Conservation (phyloP, 192 early-diverging fungal genomes). For the Backusella australiensis region DNA sequence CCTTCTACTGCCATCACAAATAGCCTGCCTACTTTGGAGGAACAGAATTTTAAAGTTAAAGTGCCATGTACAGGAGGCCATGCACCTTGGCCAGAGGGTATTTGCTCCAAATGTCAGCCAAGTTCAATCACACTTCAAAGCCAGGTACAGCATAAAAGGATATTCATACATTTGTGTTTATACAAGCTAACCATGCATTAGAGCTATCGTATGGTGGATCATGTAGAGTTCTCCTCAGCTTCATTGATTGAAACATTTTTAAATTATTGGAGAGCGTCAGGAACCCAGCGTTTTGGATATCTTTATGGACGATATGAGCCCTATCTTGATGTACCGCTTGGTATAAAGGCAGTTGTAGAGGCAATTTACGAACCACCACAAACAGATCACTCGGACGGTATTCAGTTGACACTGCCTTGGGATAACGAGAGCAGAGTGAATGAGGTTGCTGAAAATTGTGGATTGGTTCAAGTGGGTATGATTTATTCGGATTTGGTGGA, state of each 20-base stretch:
- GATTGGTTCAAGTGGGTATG: constrained; percentile 78
- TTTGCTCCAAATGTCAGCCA: constrained; percentile 98
- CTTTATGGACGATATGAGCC: constrained; percentile 91
- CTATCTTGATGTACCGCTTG: constrained; percentile 89
- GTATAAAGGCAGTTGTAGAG: constrained; percentile 94
- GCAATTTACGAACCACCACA: constrained; percentile 95
- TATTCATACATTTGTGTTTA: too few relatives aligned
- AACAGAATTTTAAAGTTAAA: constrained; percentile 77
- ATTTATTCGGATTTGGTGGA: constrained; percentile 92
- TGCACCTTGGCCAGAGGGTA: constrained; percentile 88
- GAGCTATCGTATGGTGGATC: constrained; percentile 93
- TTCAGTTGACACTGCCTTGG: constrained; percentile 58
- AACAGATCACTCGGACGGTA: constrained; percentile 69
- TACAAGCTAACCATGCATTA: constrained; percentile 14
- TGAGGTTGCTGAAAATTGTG: constrained; percentile 63
- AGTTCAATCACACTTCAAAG: constrained; percentile 85
- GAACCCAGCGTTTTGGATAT: constrained; percentile 91
- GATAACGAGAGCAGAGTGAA: constrained; percentile 60
- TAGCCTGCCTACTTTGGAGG: constrained; percentile 83
- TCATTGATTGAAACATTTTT: constrained; percentile 83
- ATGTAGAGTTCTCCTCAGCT: constrained; percentile 89
- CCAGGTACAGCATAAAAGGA: constrained; percentile 44
- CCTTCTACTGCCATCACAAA: constrained; percentile 37
- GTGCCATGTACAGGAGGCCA: constrained; percentile 77
- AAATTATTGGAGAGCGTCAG: constrained; percentile 82